These are phyloP conservation scores for Alliaria petiolata DNA, from an alignment of 345 rosid genomes.

Conservation along the genomic window DNA sequence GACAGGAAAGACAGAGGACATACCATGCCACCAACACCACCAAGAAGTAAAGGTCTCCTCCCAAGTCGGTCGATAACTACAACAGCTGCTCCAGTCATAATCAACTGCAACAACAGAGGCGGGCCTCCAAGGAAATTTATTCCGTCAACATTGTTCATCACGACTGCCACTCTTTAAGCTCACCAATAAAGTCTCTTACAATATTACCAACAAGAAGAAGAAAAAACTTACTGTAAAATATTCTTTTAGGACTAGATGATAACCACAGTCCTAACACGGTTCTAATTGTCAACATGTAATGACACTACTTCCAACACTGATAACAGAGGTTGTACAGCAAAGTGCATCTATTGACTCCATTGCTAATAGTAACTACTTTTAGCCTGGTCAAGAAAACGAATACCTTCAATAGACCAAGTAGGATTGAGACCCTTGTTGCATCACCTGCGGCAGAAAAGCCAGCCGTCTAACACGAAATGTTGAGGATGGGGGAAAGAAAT, in stretches of 20 bases:
- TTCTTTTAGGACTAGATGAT: background rate
- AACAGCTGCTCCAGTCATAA: slow-evolving; percentile 91
- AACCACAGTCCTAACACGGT: background rate
- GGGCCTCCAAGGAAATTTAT: background rate
- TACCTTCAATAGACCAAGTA: slow-evolving; percentile 86
- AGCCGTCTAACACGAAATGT: slow-evolving; percentile 55
- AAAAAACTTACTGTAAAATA: background rate
- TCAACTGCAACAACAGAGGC: slow-evolving; percentile 47
- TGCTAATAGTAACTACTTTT: background rate
- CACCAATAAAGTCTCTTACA: background rate
- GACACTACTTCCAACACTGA: background rate
- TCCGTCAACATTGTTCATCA: background rate
- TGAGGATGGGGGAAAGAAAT: background rate
- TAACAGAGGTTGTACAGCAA: background rate
- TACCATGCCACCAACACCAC: slow-evolving; percentile 93
- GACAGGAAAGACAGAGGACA: slow-evolving; percentile 24
- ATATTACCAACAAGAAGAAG: background rate
- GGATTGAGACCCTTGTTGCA: slow-evolving; percentile 91
- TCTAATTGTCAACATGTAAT: background rate
- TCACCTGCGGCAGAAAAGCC: slow-evolving; percentile 94
- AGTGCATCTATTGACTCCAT: background rate
- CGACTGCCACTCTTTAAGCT: background rate
- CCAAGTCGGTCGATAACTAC: slow-evolving; percentile 87
- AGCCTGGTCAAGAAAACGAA: background rate
- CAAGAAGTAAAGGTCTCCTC: slow-evolving; percentile 84